Evolutionary conservation across 192 early-diverging fungal species (phyloP), one percentile per base, ranked within the genome.

Genomic region (Jimgerdemannia lactiflua): DNA sequence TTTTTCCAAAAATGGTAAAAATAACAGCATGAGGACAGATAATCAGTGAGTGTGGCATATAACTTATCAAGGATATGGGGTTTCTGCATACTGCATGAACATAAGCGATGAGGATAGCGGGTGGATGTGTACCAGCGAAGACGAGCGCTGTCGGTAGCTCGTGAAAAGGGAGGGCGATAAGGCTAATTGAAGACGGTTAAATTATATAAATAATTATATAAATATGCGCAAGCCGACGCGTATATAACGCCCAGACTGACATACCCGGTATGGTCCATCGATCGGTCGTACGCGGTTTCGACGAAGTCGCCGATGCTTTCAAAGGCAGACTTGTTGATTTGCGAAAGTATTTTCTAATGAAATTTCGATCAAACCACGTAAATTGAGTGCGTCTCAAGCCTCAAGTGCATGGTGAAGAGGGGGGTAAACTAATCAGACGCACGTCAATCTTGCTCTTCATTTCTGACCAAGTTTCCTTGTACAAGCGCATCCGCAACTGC

Each of bases 91-190:
- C 29, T 29, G 1, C 29, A 29, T 29, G 29, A 29, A 1, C 29
- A 29, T 29, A 29, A 29, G 29, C 29, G 29, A 29, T 29, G 29
- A 29, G 29, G 29, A 29, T 29, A 29, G 29, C 29, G 29, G 29
- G 29, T 29, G 29, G 29, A 29, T 29, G 14, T 19, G 77, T 82
- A 73, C 92, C 92, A 0, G 92, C 87, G 82, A 94, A 93, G 3
- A 92, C 85, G 3, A 95, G 80, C 3, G 87, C 94, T 18, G 94
- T 89, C 0, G 94, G 89, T 43, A 94, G 79, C 74, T 95, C 92
- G 49, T 59, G 49, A 14, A 59, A 59, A 59, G 49, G 49, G 14
- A 59, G 49, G 14, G 2, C 49, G 8, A 59, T 59, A 14, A 59
- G 49, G 49, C 49, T 59, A 59, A 59, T 59, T 59, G 6, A 59